Conservation (phyloP, 495 filamentous ascomycete species). For the Chaetomium cochliodes region DNA sequence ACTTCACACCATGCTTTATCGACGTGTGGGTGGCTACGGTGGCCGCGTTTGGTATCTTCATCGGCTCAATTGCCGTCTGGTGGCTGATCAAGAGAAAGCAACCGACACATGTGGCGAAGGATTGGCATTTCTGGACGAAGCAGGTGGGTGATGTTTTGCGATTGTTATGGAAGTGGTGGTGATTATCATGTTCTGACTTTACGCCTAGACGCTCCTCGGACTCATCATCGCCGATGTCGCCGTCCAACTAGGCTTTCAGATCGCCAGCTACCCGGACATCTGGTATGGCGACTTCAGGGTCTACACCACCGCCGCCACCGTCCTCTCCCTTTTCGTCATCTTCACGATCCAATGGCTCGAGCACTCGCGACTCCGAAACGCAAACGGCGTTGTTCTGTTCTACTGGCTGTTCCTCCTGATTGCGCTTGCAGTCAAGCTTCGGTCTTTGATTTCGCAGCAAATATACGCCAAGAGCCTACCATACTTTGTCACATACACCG, state of each 20-base stretch:
- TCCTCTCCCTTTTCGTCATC: conserved; percentile 76
- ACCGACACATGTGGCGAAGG: conserved; percentile 66
- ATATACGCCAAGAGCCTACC: conserved; percentile 61
- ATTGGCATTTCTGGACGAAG: conserved; percentile 96
- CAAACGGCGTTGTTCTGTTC: conserved; percentile 90
- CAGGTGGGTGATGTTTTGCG: conserved; percentile 56
- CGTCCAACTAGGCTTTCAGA: conserved; percentile 75
- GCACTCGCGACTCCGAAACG: conserved; percentile 80
- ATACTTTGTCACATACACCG: conserved; percentile 77
- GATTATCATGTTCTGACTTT: conserved; percentile 20
- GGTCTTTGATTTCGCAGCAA: conserved; percentile 78
- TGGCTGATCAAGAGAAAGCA: conserved; percentile 61
- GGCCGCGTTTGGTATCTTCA: conserved; percentile 71
- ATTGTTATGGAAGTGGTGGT: conserved; percentile 16
- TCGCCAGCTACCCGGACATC: conserved; percentile 62
- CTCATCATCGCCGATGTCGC: conserved; percentile 65
- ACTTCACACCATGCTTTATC: conserved; percentile 95
- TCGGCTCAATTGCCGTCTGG: conserved; percentile 72
- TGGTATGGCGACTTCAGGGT: conserved; percentile 86
- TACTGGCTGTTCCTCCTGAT: conserved; percentile 94
- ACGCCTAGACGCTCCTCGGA: conserved; percentile 61
- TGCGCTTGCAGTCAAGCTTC: conserved; percentile 77
- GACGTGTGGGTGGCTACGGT: conserved; percentile 79
- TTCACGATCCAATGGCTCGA: conserved; percentile 90
- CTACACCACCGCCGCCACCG: conserved; percentile 76